Evolutionary conservation across 2,329 filamentous ascomycete genomes (phyloP), one percentile per base, ranked within the genome.

Genomic region (Paraphoma chrysanthemicola): DNA sequence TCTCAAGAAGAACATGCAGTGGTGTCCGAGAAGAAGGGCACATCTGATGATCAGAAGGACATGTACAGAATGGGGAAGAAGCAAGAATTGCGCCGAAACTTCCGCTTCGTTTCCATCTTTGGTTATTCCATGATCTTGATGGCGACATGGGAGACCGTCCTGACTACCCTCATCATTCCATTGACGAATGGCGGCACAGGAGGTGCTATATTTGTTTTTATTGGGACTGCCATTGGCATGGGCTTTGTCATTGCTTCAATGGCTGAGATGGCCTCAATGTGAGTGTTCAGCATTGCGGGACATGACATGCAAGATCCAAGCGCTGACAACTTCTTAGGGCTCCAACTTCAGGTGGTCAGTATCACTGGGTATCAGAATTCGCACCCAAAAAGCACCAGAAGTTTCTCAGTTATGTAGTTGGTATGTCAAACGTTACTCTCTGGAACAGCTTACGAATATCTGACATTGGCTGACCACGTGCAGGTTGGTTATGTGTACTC

Each of bases 401-500:
- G 42, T 71, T 71, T 17, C 54, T 72, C 16, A 64, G 63, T 39
- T 65, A 66, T 17, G 18, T 64, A 6, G 59, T 67, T 38, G 60
- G 60, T 61, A 28, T 47, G 57, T 54, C 6, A 36, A 23, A 23
- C 2, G 5, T 3, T 3, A 23, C 23, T 23, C 23, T 23, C 23
- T 23, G 23, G 23, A 23, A 23, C 23, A 23, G 3, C 5, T 23
- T 23, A 23, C 23, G 23, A 23, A 23, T 23, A 23, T 5, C 33
- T 36, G 33, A 10, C 9, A 14, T 36, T 36, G 10, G 12, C 33
- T 51, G 36, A 56, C 38, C 33, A 36, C 14, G 14, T 23, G 1
- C 42, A 57, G 79, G 79, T 9, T 81, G 79, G 79, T 68, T 79
- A 3, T 76, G 74, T 39, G 75, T 78, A 0, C 59, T 78, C 4